These are phyloP conservation scores for Talaromyces albobiverticillius DNA, from an alignment of 2,329 filamentous ascomycete species.

Conservation along the genomic window DNA sequence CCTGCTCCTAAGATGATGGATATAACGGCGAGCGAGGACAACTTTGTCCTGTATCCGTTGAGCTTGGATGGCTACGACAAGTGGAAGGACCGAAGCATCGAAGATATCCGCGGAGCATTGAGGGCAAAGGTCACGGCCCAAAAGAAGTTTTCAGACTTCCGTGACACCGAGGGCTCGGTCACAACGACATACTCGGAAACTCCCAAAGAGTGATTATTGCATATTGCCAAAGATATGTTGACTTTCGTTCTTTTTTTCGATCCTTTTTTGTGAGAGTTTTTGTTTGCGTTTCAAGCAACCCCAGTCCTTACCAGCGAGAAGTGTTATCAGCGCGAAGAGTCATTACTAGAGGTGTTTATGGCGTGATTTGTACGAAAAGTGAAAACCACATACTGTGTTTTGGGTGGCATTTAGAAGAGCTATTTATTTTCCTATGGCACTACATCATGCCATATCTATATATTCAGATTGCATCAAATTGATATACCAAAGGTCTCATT, in stretches of 20 bases:
- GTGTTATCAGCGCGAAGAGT: no score
- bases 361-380: background rate
- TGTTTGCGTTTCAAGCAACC: background rate
- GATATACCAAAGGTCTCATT: background rate
- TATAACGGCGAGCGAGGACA: slow-evolving; percentile 42
- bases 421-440: background rate
- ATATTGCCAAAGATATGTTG: no score
- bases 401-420: background rate
- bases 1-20: slow-evolving; percentile 51
- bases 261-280: background rate
- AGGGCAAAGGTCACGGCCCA: slow-evolving; percentile 34
- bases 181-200: background rate
- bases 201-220: background rate
- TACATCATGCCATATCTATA: background rate
- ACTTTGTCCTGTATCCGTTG: slow-evolving; percentile 36
- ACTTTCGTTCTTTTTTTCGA: background rate
- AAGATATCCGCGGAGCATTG: slow-evolving; percentile 45
- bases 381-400: background rate
- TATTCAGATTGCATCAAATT: background rate
- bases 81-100: slow-evolving; percentile 49
- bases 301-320: background rate
- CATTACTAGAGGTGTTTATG: slow-evolving; percentile 10
- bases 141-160: slow-evolving; percentile 1
- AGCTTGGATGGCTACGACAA: slow-evolving; percentile 46
- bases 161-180: background rate